Base-by-base conservation (phyloP, 2,329 filamentous ascomycete species). In the Plenodomus lindquistii region DNA sequence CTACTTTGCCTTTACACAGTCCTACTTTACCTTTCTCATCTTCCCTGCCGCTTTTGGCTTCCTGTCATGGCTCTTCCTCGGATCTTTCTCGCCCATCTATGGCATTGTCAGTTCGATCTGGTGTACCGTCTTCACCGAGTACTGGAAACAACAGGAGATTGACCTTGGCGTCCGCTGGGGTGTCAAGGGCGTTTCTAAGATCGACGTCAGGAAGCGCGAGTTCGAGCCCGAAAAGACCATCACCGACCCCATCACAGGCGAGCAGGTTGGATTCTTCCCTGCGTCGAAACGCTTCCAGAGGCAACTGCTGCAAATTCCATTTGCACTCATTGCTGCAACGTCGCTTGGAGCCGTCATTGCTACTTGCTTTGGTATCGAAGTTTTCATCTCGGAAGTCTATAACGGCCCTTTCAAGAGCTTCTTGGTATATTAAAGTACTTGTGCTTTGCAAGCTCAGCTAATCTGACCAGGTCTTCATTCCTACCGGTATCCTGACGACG, bases 361-460 rank as follows among this genome's bases (percentile, higher is more conserved):
- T 11, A 84, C 84, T 13, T 94, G 90, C 66, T 97, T 97, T 71
- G 89, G 86, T 7, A 89, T 97, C 52, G 94, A 99, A 69, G 90
- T 97, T 24, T 97, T 97, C 75, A 90, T 99, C 59, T 92, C 89
- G 0, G 91, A 99, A 72, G 85, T 97, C 15, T 97, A 99, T 72
- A 83, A 86, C 50, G 94, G 94, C 0, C 91, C 91, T 0, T 85
- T 96, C 55, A 96, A 97, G 75, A 82, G 83, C 17, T 86, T 95
- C 50, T 72, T 99, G 59, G 91, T 92, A 72, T 71, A 85, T 73
- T 8, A 8, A 31, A 4, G 11, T 11, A 8, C 11, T n/a, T 17
- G 6, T n/a, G 6, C 18, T 19, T 16, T 1, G 4, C 19, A 27
- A 11, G 31, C 10, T 2, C 1, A 9, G 29, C 42, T 52, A 36